These are phyloP conservation scores for Furcasterigmium furcatum DNA, from an alignment of 2,329 filamentous ascomycete genomes.

Conservation along the genomic window DNA sequence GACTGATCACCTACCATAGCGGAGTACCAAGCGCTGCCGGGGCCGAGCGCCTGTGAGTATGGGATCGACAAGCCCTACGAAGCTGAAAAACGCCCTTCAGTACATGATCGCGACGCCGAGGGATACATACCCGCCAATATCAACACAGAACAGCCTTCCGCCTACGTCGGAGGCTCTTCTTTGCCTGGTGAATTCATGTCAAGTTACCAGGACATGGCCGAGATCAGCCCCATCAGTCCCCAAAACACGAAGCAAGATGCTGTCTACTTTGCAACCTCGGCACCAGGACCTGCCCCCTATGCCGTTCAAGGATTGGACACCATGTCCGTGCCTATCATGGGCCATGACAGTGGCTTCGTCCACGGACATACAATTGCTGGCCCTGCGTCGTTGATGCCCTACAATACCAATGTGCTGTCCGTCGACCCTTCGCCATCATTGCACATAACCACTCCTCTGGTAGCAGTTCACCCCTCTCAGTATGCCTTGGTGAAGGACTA, in stretches of 20 bases:
- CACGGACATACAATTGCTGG: neutral
- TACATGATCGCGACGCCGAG: conserved; percentile 9
- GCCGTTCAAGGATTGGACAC: neutral
- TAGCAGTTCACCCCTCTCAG: neutral
- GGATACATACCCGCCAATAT: conserved; percentile 18
- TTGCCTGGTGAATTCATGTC: conserved; percentile 24
- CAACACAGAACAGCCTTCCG: conserved; percentile 17
- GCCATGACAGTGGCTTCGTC: neutral
- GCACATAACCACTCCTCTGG: neutral
- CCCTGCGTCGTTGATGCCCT: neutral
- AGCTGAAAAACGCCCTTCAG: conserved; percentile 18
- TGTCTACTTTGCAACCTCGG: conserved; percentile 40
- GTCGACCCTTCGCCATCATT: neutral
- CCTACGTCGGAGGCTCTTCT: conserved; percentile 24
- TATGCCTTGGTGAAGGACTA: neutral
- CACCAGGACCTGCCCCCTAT: neutral
- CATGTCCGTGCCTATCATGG: neutral
- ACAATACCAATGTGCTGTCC: neutral
- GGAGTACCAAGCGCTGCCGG: conserved; percentile 30
- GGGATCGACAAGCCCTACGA: conserved; percentile 26
- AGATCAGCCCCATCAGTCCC: conserved; percentile 20
- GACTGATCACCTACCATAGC: neutral
- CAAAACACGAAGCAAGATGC: conserved; percentile 29
- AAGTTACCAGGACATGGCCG: conserved; percentile 32
- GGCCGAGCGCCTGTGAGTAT: conserved; percentile 19